A percentile compares a stretch with the other conserved stretches of the same genome.
Evolutionary conservation across 2,329 filamentous ascomycete genomes (phyloP).

Genomic region (Venturia oleaginea): DNA sequence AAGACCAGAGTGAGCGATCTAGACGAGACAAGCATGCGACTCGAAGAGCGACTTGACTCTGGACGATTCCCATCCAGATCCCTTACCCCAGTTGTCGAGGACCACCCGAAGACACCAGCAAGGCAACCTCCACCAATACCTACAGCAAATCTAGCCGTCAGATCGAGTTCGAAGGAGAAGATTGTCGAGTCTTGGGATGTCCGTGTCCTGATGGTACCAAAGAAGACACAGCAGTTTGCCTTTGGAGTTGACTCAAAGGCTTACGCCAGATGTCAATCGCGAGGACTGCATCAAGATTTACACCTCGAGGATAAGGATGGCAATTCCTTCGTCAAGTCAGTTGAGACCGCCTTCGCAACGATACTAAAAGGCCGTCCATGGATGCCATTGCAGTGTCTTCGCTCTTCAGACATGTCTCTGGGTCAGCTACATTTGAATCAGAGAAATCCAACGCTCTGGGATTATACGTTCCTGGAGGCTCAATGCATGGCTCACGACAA

Average conservation of each 20-base stretch:
- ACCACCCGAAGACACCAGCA: background rate
- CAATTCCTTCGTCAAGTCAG: constrained; percentile 26
- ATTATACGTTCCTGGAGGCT: constrained; percentile 31
- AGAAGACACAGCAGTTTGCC: constrained; percentile 28
- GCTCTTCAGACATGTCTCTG: constrained; percentile 31
- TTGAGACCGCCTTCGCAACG: constrained; percentile 28
- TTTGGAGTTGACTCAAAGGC: constrained; percentile 31
- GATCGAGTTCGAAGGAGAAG: constrained; percentile 25
- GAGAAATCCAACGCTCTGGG: constrained; percentile 28
- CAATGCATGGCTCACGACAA: constrained; percentile 34
- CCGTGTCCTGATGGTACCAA: constrained; percentile 30
- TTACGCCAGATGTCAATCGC: constrained; percentile 29
- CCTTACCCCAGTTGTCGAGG: constrained; percentile 9
- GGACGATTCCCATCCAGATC: constrained; percentile 10
- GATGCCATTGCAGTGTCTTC: constrained; percentile 32
- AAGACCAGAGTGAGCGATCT: constrained; percentile 10
- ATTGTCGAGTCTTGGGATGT: constrained; percentile 28
- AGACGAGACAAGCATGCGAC: constrained; percentile 12
- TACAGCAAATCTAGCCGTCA: constrained; percentile 23
- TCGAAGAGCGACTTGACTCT: constrained; percentile 13
- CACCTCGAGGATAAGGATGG: constrained; percentile 29
- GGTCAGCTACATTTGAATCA: constrained; percentile 23
- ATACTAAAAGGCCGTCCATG: constrained; percentile 30
- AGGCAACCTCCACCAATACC: background rate
- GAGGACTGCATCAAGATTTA: constrained; percentile 30